A percentile compares a stretch with the other conserved stretches of the same genome.
Conservation (phyloP, 192 early-diverging fungal species). For the Martensiomyces pterosporus region DNA sequence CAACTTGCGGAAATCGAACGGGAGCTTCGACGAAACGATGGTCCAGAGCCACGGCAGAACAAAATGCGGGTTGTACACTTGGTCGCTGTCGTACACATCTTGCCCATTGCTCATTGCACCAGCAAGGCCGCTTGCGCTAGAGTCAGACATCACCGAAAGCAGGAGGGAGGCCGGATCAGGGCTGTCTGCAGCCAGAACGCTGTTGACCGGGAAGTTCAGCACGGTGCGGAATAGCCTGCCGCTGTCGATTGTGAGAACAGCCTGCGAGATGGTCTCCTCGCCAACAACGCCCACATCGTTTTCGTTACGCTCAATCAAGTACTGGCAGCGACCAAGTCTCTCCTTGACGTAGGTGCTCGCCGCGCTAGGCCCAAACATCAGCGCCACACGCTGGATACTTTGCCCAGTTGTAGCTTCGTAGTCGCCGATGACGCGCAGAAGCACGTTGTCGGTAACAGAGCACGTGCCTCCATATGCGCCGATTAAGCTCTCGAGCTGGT, state of each 20-base stretch:
- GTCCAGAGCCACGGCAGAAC: constrained; percentile 42
- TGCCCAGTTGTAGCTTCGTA: constrained; percentile 41
- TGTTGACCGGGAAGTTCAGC: constrained; percentile 25
- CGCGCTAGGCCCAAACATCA: constrained; percentile 39
- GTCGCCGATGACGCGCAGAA: constrained; percentile 23
- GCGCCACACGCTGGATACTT: constrained; percentile 32
- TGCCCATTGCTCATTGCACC: background rate
- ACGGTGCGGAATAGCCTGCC: constrained; percentile 24
- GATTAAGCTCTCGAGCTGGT: constrained; percentile 40
- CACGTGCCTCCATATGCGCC: constrained; percentile 37
- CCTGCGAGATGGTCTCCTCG: constrained; percentile 26
- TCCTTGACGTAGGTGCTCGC: constrained; percentile 15
- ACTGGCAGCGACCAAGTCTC: constrained; percentile 21
- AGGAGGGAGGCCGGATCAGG: background rate
- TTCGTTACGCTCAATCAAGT: constrained; percentile 37
- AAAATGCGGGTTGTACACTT: constrained; percentile 30
- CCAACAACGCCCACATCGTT: constrained; percentile 36
- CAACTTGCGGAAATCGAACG: constrained; percentile 16
- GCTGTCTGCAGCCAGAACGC: background rate
- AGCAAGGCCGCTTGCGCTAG: background rate
- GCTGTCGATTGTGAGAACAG: constrained; percentile 19
- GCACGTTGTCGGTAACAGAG: constrained; percentile 14
- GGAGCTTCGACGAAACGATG: constrained; percentile 14
- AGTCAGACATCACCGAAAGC: background rate
- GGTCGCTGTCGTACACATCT: background rate